A percentile compares a stretch with the other conserved stretches of the same genome.
phyloP scores from a whole-genome alignment of 1,139 yeast genomes.

The Hanseniaspora sp. region DNA sequence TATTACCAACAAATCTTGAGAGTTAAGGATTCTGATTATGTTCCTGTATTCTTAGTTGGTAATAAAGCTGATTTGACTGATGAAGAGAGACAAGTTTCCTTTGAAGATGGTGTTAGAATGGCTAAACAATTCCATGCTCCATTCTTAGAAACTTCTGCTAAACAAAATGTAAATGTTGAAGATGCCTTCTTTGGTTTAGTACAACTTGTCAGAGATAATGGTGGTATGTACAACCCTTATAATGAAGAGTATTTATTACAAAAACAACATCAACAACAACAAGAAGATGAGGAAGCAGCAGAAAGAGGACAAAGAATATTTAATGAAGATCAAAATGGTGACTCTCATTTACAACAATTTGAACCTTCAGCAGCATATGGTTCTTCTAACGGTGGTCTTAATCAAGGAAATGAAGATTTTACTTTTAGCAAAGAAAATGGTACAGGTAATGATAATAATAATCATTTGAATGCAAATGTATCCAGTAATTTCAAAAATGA shows the following conservation, averaged over 20 bases:
- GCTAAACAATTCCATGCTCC: constrained; percentile 67
- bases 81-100: constrained; percentile 63
- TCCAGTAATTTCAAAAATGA: no score
- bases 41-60: constrained; percentile 66
- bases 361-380: no score
- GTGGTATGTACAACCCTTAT: constrained; percentile 26
- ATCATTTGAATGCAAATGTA: no score
- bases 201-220: constrained; percentile 45
- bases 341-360: not conserved
- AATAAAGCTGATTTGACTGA: constrained; percentile 70
- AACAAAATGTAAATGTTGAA: constrained; percentile 85
- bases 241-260: constrained; percentile 13
- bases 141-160: constrained; percentile 87
- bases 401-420: no score
- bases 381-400: no score
- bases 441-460: no score
- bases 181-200: constrained; percentile 76
- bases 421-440: no score
- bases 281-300: constrained; percentile 3
- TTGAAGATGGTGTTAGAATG: constrained; percentile 69
- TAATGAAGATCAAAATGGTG: not conserved
- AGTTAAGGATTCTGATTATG: constrained; percentile 67
- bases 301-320: not conserved
- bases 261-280: constrained; percentile 8
- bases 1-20: constrained; percentile 77